phyloP scores from a whole-genome alignment of 2,329 filamentous ascomycete species.

The Metarhizium guizhouense region DNA sequence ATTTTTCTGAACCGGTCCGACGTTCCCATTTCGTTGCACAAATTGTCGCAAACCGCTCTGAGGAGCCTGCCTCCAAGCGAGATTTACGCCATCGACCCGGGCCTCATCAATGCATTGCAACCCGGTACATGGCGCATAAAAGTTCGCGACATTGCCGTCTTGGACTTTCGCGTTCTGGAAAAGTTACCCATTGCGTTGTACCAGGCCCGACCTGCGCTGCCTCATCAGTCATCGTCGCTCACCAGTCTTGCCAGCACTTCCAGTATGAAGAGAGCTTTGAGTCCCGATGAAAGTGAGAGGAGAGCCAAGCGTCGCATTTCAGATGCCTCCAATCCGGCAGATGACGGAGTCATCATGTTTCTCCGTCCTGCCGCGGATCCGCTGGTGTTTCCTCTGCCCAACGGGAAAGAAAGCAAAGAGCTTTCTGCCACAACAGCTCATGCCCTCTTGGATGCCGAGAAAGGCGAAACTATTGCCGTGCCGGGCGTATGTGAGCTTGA shows the following conservation, averaged over 20 bases:
- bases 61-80: conserved; percentile 32
- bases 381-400: conserved; percentile 43
- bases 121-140: conserved; percentile 51
- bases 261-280: conserved; percentile 42
- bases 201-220: conserved; percentile 18
- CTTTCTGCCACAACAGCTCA: conserved; percentile 37
- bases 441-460: conserved; percentile 40
- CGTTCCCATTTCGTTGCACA: conserved; percentile 40
- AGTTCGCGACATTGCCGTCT: conserved; percentile 37
- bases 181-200: conserved; percentile 39
- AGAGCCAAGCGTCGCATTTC: conserved; percentile 34
- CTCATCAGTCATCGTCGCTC: conserved; percentile 21
- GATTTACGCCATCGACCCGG: conserved; percentile 34
- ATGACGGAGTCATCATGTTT: conserved; percentile 48
- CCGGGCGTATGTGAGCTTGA: conserved; percentile 42
- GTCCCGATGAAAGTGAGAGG: conserved; percentile 34
- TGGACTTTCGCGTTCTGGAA: conserved; percentile 51
- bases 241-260: conserved; percentile 27
- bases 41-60: conserved; percentile 31
- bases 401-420: conserved; percentile 36
- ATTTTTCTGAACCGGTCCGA: conserved; percentile 49
- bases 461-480: conserved; percentile 39
- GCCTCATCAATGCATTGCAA: conserved; percentile 34
- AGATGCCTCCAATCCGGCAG: conserved; percentile 19
- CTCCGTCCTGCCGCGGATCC: conserved; percentile 39